A percentile compares a stretch with the other conserved stretches of the same genome.
phyloP scores from a whole-genome alignment of 441 rosid genomes.

The Rhodomyrtus psidioides region DNA sequence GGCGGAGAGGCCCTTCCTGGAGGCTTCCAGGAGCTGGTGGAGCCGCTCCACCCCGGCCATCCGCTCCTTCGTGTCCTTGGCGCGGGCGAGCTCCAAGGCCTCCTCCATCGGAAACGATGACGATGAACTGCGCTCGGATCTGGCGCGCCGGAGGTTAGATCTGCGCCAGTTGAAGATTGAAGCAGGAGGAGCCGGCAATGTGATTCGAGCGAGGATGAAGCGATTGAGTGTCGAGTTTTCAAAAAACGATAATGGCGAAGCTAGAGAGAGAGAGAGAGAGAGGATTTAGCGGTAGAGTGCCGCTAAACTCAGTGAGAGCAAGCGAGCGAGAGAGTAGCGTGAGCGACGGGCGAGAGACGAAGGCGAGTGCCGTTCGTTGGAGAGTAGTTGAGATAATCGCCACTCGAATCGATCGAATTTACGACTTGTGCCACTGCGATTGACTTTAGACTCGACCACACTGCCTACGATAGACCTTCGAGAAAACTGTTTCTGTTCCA shows the following conservation, averaged over 20 bases:
- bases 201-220: not conserved
- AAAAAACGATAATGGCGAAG: not conserved
- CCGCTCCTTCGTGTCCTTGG: slow-evolving; percentile 96
- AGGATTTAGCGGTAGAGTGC: not conserved
- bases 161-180: not conserved
- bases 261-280: not conserved
- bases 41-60: slow-evolving; percentile 99
- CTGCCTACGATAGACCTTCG: too few relatives aligned
- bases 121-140: slow-evolving; percentile 23
- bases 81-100: slow-evolving; percentile 91
- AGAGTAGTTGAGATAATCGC: not conserved
- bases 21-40: slow-evolving; percentile 85
- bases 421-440: not conserved
- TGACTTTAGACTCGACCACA: not conserved
- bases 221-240: not conserved
- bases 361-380: not conserved
- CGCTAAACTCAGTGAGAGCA: not conserved
- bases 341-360: not conserved
- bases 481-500: too few relatives aligned
- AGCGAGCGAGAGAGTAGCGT: not conserved
- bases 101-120: slow-evolving; percentile 59
- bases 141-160: not conserved
- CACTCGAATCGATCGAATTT: not conserved
- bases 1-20: slow-evolving; percentile 63
- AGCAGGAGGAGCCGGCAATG: not conserved